Evolutionary conservation across 2,329 filamentous ascomycete species (phyloP).

Genomic region (Stachybotrys chartarum): DNA sequence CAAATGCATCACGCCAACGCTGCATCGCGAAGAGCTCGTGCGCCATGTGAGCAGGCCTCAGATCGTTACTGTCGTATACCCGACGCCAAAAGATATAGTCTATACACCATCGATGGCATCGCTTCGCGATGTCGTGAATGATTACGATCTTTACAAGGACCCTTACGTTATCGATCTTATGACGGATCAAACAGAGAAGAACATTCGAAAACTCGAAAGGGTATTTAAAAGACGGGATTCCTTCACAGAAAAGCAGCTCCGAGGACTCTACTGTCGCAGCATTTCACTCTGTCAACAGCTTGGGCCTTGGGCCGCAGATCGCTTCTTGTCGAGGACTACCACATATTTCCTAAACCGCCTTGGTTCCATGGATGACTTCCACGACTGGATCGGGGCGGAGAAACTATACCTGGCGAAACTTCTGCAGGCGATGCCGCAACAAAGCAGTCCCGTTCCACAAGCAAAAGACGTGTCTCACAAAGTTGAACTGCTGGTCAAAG

Average conservation of each 20-base stretch:
- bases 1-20: constrained; percentile 59
- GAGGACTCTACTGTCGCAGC: constrained; percentile 42
- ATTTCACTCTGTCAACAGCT: constrained; percentile 47
- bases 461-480: constrained; percentile 48
- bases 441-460: not conserved
- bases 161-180: constrained; percentile 48
- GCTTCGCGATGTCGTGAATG: constrained; percentile 31
- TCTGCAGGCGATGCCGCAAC: constrained; percentile 27
- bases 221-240: constrained; percentile 39
- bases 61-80: constrained; percentile 32
- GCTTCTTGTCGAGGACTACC: constrained; percentile 50
- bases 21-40: constrained; percentile 64
- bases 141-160: constrained; percentile 52
- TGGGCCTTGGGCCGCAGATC: constrained; percentile 62
- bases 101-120: constrained; percentile 29
- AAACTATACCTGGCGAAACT: constrained; percentile 46
- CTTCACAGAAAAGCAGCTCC: constrained; percentile 47
- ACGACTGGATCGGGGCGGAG: constrained; percentile 40
- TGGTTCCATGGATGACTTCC: constrained; percentile 14
- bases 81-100: not conserved
- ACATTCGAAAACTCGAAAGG: constrained; percentile 27
- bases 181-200: constrained; percentile 31
- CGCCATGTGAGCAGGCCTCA: constrained; percentile 59
- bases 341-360: constrained; percentile 19
- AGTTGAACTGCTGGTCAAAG: constrained; percentile 41